Evolutionary conservation across 2,329 filamentous ascomycete species (phyloP), one percentile per base, ranked within the genome.

Genomic region (Rutstroemia sp.): DNA sequence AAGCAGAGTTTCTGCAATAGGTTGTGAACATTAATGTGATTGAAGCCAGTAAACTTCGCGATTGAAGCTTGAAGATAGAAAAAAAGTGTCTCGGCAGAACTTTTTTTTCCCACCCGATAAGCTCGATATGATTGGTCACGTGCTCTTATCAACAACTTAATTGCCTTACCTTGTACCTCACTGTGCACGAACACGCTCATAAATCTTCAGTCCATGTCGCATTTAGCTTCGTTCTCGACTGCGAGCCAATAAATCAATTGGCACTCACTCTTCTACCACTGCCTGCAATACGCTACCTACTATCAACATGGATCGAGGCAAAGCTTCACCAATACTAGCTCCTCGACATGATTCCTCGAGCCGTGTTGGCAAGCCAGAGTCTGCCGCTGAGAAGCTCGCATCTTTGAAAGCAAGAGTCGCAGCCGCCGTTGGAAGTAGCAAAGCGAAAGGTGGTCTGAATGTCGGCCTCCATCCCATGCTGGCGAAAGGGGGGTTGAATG

Each of bases 351-450:
- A 84, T 71, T 67, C 72, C 44, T 70, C 76, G 5, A 79, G 78
- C 23, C 75, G 80, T 58, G 72, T 84, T 34, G 76, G 81, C 67
- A 78, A 83, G 65, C 65, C 77, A 48, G 75, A 82, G 61, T 78
- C 80, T 17, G 75, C 81, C 61, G 78, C 85, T 67, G 78, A 89
- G 71, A 78, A 82, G 61, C 76, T 92, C 62, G 89, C 89, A 48
- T 86, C 87, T 45, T 79, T 95, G 68, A 92, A 87, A 71, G 88
- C 88, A 23, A 81, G 89, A 64, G 87, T 94, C 12, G 87, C 87
- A 48, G 88, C 88, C 50, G 88, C 88, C 53, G 87, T 89, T 48
- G 75, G 74, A 30, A 76, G 74, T 67, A 74, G 63, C 70, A 74
- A 70, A 71, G 81, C 76, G 60, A 74, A 59, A 65, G 58, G 64